Conservation (phyloP, 2,329 filamentous ascomycete species). For the Hypoxylon sp. region DNA sequence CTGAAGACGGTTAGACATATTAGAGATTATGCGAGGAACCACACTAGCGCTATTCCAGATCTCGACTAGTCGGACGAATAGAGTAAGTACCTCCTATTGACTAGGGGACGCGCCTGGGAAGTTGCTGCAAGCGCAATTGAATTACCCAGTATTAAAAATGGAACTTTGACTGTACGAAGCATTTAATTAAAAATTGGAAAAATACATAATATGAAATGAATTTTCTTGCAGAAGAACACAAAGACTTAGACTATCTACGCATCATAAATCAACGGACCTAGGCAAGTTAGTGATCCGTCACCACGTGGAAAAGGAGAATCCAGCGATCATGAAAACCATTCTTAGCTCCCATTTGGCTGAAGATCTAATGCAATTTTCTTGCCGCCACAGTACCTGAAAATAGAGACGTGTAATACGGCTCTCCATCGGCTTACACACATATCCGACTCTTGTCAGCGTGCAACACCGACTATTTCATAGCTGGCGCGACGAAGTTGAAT, state of each 20-base stretch:
- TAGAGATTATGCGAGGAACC: constrained; percentile 41
- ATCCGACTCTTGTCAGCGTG: constrained; percentile 19
- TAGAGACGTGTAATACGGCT: constrained; percentile 6
- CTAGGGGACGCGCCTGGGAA: constrained; percentile 9
- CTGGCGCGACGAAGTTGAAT: constrained; percentile 10
- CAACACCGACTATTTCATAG: constrained; percentile 11
- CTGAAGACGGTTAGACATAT: constrained; percentile 35
- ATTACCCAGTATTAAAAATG: constrained; percentile 11
- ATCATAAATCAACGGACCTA: constrained; percentile 7
- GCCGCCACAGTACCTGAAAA: constrained; percentile 15
- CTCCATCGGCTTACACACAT: constrained; percentile 20
- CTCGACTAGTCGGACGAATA: constrained; percentile 26
- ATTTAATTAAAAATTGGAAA: neutral
- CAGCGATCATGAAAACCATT: constrained; percentile 10
- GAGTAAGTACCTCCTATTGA: constrained; percentile 22
- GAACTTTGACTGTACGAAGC: constrained; percentile 1
- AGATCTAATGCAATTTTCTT: constrained; percentile 35
- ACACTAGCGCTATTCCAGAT: constrained; percentile 26
- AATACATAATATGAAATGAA: too few species aligned
- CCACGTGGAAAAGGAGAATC: constrained; percentile 16
- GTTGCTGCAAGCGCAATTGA: neutral
- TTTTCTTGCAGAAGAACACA: neutral
- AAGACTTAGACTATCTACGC: neutral
- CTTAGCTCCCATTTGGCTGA: constrained; percentile 18
- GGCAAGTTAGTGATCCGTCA: neutral